Evolutionary conservation across 345 rosid species (phyloP), one percentile per base, ranked within the genome.

Genomic region (Pugionium cornutum): DNA sequence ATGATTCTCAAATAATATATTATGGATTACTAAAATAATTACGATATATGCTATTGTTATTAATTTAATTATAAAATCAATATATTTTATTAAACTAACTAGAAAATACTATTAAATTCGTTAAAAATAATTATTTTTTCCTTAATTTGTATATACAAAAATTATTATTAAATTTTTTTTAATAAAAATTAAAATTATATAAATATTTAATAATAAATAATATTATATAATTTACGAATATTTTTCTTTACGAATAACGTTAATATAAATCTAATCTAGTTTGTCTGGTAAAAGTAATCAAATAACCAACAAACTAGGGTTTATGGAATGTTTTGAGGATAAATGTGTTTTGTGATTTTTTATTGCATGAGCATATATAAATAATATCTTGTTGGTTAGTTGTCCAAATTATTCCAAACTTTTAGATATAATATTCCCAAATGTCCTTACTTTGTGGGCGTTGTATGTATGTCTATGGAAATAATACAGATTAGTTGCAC

Each of bases 391-490:
- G 31, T 50, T 35, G 43, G 72, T 47, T 52, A n/a, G 72, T 45
- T 73, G 76, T 73, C 72, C 52, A 66, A 66, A 66, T 45, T 59
- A 66, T 73, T 66, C 76, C 43, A 10, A 52, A 45, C 51, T 31
- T 31, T 73, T 47, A 7, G 11, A 30, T 36, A 58, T 59, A 9
- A 52, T 58, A 73, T 44, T 66, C 7, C 9, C n/a, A 36, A 39
- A 47, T 52, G 51, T 66, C 62, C 72, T 59, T 73, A 39, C 62
- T 53, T 66, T 73, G 35, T 58, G 76, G 72, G 56, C 25, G 47
- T 44, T 50, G 67, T 66, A 36, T 50, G 66, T 18, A 36, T 70
- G 64, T 54, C 25, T 54, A 31, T 40, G 31, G 40, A 47, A n/a
- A 11, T 33, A 32, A 48, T 44, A 52, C 58, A 71, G 49, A 27